Conservation (phyloP, 2,329 filamentous ascomycete genomes). For the Neonectria sp. region DNA sequence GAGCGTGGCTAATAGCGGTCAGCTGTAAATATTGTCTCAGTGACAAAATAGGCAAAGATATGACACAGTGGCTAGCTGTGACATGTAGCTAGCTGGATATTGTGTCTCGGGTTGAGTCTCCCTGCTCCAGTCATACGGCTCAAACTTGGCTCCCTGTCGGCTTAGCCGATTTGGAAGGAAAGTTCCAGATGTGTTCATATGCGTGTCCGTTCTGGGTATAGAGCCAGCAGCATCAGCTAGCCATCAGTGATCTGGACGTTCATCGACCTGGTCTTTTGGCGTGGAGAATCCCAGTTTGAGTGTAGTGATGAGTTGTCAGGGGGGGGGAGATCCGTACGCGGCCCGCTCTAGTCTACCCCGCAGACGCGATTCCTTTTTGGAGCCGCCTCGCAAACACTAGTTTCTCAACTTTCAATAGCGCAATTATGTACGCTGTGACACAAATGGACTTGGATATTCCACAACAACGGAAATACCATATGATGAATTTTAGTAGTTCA, state of each 20-base stretch:
- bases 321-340: neutral
- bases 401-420: neutral
- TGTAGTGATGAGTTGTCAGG: neutral
- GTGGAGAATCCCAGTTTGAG: neutral
- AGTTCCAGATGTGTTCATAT: neutral
- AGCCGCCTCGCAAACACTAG: neutral
- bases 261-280: neutral
- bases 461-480: neutral
- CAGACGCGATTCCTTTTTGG: neutral
- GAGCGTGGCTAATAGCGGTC: neutral
- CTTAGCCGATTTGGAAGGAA: neutral
- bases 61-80: too few relatives aligned
- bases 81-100: neutral
- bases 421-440: neutral
- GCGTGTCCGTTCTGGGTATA: neutral
- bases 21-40: neutral
- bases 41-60: neutral
- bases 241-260: neutral
- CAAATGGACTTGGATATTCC: neutral
- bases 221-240: neutral
- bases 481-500: neutral
- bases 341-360: neutral
- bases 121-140: neutral
- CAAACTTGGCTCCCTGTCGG: neutral
- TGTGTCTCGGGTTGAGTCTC: neutral